phyloP scores from a whole-genome alignment of 2,329 filamentous ascomycete species.

The Aureobasidium mangrovei region DNA sequence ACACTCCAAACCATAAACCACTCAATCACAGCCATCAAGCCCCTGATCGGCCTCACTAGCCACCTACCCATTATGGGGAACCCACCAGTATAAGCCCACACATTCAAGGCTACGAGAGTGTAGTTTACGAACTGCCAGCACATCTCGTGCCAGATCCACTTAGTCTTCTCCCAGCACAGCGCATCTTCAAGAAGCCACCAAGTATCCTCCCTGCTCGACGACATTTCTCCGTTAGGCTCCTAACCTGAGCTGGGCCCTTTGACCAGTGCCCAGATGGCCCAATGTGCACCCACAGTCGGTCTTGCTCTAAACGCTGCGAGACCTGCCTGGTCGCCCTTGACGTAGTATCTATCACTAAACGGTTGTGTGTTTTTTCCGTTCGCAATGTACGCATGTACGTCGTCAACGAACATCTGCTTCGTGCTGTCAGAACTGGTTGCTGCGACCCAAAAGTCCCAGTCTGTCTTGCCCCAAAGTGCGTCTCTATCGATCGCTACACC shows the following conservation, averaged over 20 bases:
- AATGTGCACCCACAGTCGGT: constrained; percentile 36
- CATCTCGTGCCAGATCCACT: too few species aligned
- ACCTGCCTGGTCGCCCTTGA: constrained; percentile 25
- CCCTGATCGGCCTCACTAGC: too few species aligned
- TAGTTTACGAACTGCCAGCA: too few species aligned
- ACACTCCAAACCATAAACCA: too few species aligned
- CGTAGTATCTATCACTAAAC: constrained; percentile 36
- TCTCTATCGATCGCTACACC: constrained; percentile 31
- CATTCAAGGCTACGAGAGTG: too few species aligned
- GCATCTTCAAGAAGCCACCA: too few species aligned
- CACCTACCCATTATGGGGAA: too few species aligned
- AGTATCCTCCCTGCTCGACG: too few species aligned
- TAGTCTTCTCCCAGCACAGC: too few species aligned
- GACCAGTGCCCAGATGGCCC: constrained; percentile 33
- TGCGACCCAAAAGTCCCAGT: constrained; percentile 39
- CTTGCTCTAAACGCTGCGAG: constrained; percentile 30
- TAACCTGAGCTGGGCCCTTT: not conserved
- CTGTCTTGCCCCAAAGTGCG: constrained; percentile 35
- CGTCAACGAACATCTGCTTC: constrained; percentile 28
- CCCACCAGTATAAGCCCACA: too few species aligned
- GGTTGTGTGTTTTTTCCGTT: constrained; percentile 37
- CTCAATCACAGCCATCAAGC: too few species aligned
- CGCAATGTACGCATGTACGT: constrained; percentile 35
- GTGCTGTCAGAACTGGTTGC: constrained; percentile 17
- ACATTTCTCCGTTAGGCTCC: too few species aligned